These are phyloP conservation scores for Biscogniauxia marginata DNA, from an alignment of 2,329 filamentous ascomycete genomes.

Conservation along the genomic window DNA sequence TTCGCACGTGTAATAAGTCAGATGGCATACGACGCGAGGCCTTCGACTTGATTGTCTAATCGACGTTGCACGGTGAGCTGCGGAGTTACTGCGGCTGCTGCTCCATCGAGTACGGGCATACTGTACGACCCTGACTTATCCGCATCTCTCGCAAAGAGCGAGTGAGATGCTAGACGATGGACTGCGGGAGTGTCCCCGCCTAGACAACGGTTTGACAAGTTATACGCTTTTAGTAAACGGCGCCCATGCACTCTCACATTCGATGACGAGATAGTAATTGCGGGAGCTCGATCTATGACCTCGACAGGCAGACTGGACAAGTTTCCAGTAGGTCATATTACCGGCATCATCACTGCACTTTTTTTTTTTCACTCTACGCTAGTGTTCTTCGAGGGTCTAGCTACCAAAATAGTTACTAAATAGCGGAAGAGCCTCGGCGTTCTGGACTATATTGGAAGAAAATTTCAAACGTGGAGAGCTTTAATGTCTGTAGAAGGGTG, in stretches of 20 bases:
- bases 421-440: not conserved
- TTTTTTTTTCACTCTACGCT: not conserved
- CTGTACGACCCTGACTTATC: not conserved
- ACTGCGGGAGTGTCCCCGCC: not conserved
- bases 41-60: no score
- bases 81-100: not conserved
- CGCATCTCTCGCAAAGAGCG: not conserved
- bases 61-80: not conserved
- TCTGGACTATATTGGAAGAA: not conserved
- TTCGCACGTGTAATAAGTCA: not conserved
- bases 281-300: slow-evolving; percentile 5
- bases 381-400: not conserved
- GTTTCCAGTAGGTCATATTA: not conserved
- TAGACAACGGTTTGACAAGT: not conserved
- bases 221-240: not conserved
- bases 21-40: not conserved
- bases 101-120: not conserved
- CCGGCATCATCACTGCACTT: not conserved
- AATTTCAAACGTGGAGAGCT: not conserved
- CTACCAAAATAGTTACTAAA: not conserved
- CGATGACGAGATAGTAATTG: slow-evolving; percentile 12
- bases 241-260: slow-evolving; percentile 2
- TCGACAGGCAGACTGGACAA: not conserved
- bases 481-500: not conserved
- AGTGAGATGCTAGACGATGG: not conserved